Conservation (phyloP, 768 basidiomycete species). For the Filobasidium wieringae region DNA sequence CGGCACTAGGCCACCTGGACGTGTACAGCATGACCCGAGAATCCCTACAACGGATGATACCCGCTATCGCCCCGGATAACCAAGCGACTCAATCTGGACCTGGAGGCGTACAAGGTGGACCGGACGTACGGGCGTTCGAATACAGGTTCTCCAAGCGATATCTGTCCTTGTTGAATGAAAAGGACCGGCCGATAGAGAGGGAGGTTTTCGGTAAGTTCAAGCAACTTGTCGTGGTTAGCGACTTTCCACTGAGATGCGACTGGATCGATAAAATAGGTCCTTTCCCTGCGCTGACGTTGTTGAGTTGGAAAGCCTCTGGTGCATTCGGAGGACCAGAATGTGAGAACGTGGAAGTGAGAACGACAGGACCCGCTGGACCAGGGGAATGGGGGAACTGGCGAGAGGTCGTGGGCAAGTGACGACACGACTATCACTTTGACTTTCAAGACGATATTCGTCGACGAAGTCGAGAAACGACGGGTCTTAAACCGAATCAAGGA, state of each 20-base stretch:
- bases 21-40: constrained; percentile 38
- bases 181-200: constrained; percentile 36
- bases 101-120: constrained; percentile 2
- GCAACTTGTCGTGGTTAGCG: too few species aligned
- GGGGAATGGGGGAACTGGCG: constrained; percentile 29
- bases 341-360: constrained; percentile 36
- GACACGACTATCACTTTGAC: too few species aligned
- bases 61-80: constrained; percentile 14
- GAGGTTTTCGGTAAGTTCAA: constrained; percentile 40
- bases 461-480: too few species aligned
- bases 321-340: constrained; percentile 37
- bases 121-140: constrained; percentile 33
- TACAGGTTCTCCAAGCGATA: constrained; percentile 39
- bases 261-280: too few species aligned
- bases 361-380: background rate
- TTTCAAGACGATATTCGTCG: too few species aligned
- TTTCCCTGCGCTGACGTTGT: constrained; percentile 29
- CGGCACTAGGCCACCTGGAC: constrained; percentile 36
- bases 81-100: background rate
- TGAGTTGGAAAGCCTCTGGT: constrained; percentile 34
- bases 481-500: too few species aligned
- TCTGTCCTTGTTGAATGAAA: constrained; percentile 29
- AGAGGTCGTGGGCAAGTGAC: constrained; percentile 22
- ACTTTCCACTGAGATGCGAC: too few species aligned
- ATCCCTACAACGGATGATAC: constrained; percentile 38